phyloP scores from a whole-genome alignment of 495 filamentous ascomycete genomes.

The Thermochaetoides thermophila region DNA sequence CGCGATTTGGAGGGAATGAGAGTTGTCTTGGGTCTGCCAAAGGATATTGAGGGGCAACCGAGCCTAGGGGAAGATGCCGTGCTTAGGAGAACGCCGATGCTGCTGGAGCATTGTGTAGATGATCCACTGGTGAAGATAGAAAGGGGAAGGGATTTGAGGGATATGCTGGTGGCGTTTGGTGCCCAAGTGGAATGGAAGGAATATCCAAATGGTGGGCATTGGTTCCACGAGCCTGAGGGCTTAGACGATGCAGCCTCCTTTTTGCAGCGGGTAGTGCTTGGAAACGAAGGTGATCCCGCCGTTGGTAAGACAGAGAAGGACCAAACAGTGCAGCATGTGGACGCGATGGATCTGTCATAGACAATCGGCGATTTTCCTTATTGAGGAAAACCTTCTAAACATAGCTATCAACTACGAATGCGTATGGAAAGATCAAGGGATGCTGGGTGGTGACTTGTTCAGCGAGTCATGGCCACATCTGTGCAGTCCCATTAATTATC shows the following conservation, averaged over 20 bases:
- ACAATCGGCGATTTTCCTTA: neutral
- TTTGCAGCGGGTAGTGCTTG: slow-evolving; percentile 12
- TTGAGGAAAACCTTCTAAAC: neutral
- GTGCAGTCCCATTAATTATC: too few relatives aligned
- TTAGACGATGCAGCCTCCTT: slow-evolving; percentile 38
- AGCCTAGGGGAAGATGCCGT: slow-evolving; percentile 8
- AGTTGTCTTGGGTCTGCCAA: slow-evolving; percentile 10
- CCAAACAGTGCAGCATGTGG: neutral
- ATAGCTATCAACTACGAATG: neutral
- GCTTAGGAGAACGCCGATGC: slow-evolving; percentile 26
- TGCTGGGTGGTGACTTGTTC: too few relatives aligned
- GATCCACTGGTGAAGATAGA: slow-evolving; percentile 35
- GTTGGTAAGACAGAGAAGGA: neutral
- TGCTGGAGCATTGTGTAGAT: slow-evolving; percentile 38
- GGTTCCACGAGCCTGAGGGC: slow-evolving; percentile 36
- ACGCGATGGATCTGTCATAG: slow-evolving; percentile 3
- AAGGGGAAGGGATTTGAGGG: slow-evolving; percentile 28
- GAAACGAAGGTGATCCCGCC: neutral
- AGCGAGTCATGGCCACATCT: too few relatives aligned
- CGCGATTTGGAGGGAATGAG: slow-evolving; percentile 15
- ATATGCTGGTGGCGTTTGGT: slow-evolving; percentile 25
- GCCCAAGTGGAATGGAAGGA: slow-evolving; percentile 33
- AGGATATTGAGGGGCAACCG: slow-evolving; percentile 6
- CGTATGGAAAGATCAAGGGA: too few relatives aligned
- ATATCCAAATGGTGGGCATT: slow-evolving; percentile 42